Percentiles rank a stretch among this genome's conserved stretches.
Evolutionary conservation across 768 basidiomycete genomes (phyloP).

Genomic region (Rhodocollybia butyracea): DNA sequence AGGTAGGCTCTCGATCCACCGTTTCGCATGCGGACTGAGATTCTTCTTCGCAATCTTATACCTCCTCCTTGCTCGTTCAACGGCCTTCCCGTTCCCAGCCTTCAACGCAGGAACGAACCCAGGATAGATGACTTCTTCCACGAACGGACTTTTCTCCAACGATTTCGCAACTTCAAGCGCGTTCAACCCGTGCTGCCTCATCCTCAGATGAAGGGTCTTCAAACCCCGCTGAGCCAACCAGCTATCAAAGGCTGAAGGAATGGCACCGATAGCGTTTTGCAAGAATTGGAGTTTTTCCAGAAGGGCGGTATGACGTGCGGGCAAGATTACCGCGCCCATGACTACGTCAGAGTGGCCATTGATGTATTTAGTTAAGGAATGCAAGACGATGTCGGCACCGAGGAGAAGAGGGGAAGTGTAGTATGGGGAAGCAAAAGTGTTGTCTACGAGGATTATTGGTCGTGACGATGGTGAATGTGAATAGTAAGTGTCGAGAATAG

Average conservation of each 20-base stretch:
- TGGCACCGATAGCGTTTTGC: slow-evolving; percentile 84
- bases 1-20: slow-evolving; percentile 49
- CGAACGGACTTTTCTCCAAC: slow-evolving; percentile 50
- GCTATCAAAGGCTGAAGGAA: slow-evolving; percentile 82
- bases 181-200: slow-evolving; percentile 83
- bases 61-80: slow-evolving; percentile 22
- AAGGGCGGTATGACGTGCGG: slow-evolving; percentile 45
- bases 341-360: slow-evolving; percentile 94
- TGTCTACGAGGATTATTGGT: slow-evolving; percentile 80
- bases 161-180: slow-evolving; percentile 72
- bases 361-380: slow-evolving; percentile 86
- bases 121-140: slow-evolving; percentile 86
- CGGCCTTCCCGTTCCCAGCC: not conserved
- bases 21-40: slow-evolving; percentile 65
- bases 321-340: slow-evolving; percentile 81
- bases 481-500: slow-evolving; percentile 60
- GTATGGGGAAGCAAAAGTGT: slow-evolving; percentile 92
- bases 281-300: slow-evolving; percentile 71
- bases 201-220: slow-evolving; percentile 88
- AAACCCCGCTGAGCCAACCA: slow-evolving; percentile 89
- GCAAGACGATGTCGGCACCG: slow-evolving; percentile 83
- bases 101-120: slow-evolving; percentile 66
- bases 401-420: slow-evolving; percentile 84
- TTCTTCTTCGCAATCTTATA: slow-evolving; percentile 61
- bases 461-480: slow-evolving; percentile 19